Percentiles rank a stretch among this genome's conserved stretches.
Conservation (phyloP, 345 rosid genomes). For the Hypericum perforatum region DNA sequence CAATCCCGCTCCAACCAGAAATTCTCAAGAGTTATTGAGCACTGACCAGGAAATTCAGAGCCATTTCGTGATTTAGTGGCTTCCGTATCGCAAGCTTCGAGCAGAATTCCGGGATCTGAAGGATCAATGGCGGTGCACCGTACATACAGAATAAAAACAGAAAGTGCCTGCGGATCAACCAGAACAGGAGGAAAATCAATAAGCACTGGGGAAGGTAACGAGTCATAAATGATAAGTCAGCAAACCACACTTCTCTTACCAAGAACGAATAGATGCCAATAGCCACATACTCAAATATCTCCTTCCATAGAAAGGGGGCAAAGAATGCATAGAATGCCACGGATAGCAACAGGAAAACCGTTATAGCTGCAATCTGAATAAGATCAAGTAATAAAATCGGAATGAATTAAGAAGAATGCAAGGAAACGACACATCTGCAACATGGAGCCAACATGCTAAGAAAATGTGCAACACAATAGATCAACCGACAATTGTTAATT, state of each 20-base stretch:
- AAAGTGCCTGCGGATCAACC: conserved; percentile 43
- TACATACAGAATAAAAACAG: conserved; percentile 64
- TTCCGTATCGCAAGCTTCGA: conserved; percentile 42
- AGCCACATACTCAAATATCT: conserved; percentile 53
- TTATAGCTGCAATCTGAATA: conserved; percentile 73
- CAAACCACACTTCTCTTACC: conserved; percentile 32
- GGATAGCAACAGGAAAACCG: conserved; percentile 64
- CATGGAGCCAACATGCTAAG: neutral
- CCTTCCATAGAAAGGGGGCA: conserved; percentile 84
- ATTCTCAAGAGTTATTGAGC: neutral
- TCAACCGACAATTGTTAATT: neutral
- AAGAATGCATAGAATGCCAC: conserved; percentile 84
- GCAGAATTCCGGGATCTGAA: conserved; percentile 81
- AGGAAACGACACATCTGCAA: neutral
- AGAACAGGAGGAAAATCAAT: conserved; percentile 9
- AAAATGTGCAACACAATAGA: neutral
- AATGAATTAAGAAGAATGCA: too few relatives aligned
- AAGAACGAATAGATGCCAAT: conserved; percentile 59
- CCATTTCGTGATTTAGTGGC: conserved; percentile 43
- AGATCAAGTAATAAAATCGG: neutral
- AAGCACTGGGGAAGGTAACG: neutral
- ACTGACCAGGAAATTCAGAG: conserved; percentile 38
- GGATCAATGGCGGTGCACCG: conserved; percentile 92
- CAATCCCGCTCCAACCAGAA: neutral
- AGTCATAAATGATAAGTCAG: neutral